Percentiles rank a stretch among this genome's conserved stretches.
Evolutionary conservation across 345 rosid species (phyloP).

Genomic region (Citrus sp.): DNA sequence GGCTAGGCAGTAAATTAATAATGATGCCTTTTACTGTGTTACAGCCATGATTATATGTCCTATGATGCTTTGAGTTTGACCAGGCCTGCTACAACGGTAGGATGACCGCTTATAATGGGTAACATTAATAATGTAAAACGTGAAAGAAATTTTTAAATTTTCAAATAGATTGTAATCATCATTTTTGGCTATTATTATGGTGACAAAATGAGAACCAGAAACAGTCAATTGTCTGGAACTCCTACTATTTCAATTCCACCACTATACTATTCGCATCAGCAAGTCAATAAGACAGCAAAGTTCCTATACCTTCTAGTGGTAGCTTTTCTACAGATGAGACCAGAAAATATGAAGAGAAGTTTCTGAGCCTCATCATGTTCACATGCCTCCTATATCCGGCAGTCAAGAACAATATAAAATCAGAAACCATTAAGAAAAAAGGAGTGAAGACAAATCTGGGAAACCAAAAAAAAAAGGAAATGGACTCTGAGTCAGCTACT

Average conservation of each 20-base stretch:
- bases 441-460: neutral
- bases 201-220: neutral
- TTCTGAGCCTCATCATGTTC: neutral
- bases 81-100: constrained; percentile 23
- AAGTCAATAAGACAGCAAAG: neutral
- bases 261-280: neutral
- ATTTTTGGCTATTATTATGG: neutral
- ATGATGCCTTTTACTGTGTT: neutral
- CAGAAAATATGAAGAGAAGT: neutral
- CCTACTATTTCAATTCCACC: neutral
- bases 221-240: constrained; percentile 3
- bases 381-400: neutral
- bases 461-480: neutral
- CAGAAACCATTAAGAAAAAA: neutral
- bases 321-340: neutral
- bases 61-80: neutral
- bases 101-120: constrained; percentile 2
- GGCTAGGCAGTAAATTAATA: neutral
- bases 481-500: neutral
- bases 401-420: neutral
- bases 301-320: neutral
- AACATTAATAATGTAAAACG: constrained; percentile 9
- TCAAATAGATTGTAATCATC: neutral
- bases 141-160: neutral
- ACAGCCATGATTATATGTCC: neutral